Evolutionary conservation across 208 protist species (phyloP), one percentile per base, ranked within the genome.

Genomic region (Leishmania guyanensis): DNA sequence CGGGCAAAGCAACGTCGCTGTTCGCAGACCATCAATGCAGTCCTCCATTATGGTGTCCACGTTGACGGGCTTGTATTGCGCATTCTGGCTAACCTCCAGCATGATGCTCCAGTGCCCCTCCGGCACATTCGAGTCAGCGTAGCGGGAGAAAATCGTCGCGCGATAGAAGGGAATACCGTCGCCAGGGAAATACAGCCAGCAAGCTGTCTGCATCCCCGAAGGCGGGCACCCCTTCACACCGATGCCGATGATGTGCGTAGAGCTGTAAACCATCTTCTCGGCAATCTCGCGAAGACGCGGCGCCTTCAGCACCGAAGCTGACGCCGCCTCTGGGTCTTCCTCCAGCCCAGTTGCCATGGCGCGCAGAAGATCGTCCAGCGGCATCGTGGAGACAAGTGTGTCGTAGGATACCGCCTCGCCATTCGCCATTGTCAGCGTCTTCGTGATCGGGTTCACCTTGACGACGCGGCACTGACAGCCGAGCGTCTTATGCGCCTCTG

Each of bases 141-240:
- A 96, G 78, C 93, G 94, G 22, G 93, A 95, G 48, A 96, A 92
- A 39, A 94, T 87, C 6, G 93, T 96, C 14, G 88, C 88, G 43
- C 93, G 90, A 79, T 96, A 96, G 82, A 96, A 96, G 2, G 90
- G 89, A 29, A 86, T 91, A 46, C 87, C 80, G 64, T 86, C 69
- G 75, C 91, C 90, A 5, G 93, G 90, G 77, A 95, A 96, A 84
- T 96, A 96, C 39, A 96, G 75, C 93, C 93, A 96, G 81, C 90
- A 93, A 54, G 86, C 81, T 20, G 86, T 91, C 65, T 87, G 84
- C 71, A 94, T 84, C 74, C 87, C 78, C 9, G 82, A 72, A 16
- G 91, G 91, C 62, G 80, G 75, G 17, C 69, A 60, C n/a, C 93
- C 93, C 43, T 85, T 80, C 62, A 96, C 75, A 10, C 93, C 93